phyloP scores from a whole-genome alignment of 2,329 filamentous ascomycete species.

The Cladosporium sphaerospermum region DNA sequence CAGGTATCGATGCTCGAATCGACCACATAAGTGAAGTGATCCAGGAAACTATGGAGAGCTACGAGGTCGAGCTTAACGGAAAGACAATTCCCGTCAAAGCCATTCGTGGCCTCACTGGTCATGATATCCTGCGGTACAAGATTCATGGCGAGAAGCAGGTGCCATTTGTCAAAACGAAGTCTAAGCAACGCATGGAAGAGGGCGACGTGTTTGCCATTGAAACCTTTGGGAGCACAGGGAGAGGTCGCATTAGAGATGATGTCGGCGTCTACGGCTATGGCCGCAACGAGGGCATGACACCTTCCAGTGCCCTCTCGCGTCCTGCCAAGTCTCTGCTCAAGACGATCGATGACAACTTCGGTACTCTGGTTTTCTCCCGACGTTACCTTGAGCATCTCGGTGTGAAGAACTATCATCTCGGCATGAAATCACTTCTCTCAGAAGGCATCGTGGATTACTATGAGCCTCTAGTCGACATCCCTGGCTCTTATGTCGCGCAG shows the following conservation, averaged over 20 bases:
- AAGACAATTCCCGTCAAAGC: constrained; percentile 73
- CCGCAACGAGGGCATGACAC: constrained; percentile 65
- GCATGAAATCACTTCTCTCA: constrained; percentile 78
- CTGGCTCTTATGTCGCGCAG: constrained; percentile 91
- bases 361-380: constrained; percentile 83
- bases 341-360: constrained; percentile 94
- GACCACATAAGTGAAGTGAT: constrained; percentile 78
- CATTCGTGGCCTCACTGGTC: constrained; percentile 81
- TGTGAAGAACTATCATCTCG: constrained; percentile 87
- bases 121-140: constrained; percentile 81
- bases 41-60: constrained; percentile 90
- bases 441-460: constrained; percentile 84
- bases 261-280: constrained; percentile 89
- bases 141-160: constrained; percentile 93
- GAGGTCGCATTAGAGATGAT: constrained; percentile 80
- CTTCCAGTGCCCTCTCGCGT: constrained; percentile 62
- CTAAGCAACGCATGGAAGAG: constrained; percentile 96
- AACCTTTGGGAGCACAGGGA: constrained; percentile 90
- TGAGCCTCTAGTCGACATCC: constrained; percentile 81
- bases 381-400: constrained; percentile 89
- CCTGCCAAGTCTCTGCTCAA: constrained; percentile 81
- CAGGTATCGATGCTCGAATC: constrained; percentile 85
- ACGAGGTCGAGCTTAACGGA: constrained; percentile 78
- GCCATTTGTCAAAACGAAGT: constrained; percentile 74
- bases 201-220: constrained; percentile 93